Evolutionary conservation across 148 eudicot species (phyloP).

Genomic region (Rheum nobile): DNA sequence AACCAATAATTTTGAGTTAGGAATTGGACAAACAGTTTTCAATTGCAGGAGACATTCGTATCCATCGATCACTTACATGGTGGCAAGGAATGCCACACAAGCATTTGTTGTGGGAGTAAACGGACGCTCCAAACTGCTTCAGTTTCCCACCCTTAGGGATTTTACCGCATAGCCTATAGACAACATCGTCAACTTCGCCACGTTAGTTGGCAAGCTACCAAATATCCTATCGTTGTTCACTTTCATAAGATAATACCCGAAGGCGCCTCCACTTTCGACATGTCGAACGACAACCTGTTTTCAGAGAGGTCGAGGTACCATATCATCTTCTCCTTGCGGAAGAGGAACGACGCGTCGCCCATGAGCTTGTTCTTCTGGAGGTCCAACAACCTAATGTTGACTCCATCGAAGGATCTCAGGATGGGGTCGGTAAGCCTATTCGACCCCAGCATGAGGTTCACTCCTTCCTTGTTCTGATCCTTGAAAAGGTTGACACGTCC

Average conservation of each 20-base stretch:
- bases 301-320: conserved; percentile 10
- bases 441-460: conserved; percentile 7
- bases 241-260: conserved; percentile 8
- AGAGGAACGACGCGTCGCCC: conserved; percentile 35
- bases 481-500: conserved; percentile 20
- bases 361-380: conserved; percentile 15
- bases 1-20: no score
- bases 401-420: conserved; percentile 16
- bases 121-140: conserved; percentile 1
- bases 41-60: no score
- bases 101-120: conserved; percentile 8
- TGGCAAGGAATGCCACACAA: conserved; percentile 6
- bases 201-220: conserved; percentile 20
- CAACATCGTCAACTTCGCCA: conserved; percentile 11
- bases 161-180: conserved; percentile 32
- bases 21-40: no score
- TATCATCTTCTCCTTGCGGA: conserved; percentile 13
- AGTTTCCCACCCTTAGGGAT: conserved; percentile 22
- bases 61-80: not conserved
- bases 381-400: conserved; percentile 7
- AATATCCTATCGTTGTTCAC: conserved; percentile 29
- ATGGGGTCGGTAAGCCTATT: conserved; percentile 25
- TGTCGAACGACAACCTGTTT: conserved; percentile 25
- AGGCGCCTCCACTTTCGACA: conserved; percentile 17
- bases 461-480: not conserved